Percentiles rank a stretch among this genome's conserved stretches.
Evolutionary conservation across 495 filamentous ascomycete genomes (phyloP).

Genomic region (Massariosphaeria phaeospora): DNA sequence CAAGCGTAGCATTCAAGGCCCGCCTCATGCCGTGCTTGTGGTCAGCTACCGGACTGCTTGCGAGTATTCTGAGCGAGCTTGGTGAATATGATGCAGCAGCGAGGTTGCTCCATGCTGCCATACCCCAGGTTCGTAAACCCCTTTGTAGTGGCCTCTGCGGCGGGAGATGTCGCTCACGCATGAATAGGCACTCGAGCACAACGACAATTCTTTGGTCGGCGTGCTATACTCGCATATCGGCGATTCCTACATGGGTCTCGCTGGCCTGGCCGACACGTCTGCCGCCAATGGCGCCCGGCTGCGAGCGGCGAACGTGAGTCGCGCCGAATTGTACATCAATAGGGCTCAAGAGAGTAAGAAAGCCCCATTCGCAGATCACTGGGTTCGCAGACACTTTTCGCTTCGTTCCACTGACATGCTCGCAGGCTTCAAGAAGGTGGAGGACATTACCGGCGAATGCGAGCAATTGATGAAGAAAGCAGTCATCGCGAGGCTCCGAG

Average conservation of each 20-base stretch:
- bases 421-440: constrained; percentile 62
- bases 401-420: constrained; percentile 12
- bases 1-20: constrained; percentile 67
- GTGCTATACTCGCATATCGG: constrained; percentile 69
- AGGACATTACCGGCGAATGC: constrained; percentile 69
- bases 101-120: constrained; percentile 62
- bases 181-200: constrained; percentile 60
- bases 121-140: constrained; percentile 57
- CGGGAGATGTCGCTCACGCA: neutral
- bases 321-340: constrained; percentile 30
- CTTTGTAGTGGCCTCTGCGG: neutral
- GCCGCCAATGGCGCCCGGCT: constrained; percentile 15
- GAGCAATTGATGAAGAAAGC: constrained; percentile 86
- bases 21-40: constrained; percentile 69
- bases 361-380: too few species aligned
- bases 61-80: constrained; percentile 63
- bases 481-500: constrained; percentile 68
- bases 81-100: constrained; percentile 69
- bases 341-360: constrained; percentile 30
- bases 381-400: too few species aligned
- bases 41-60: constrained; percentile 66
- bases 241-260: constrained; percentile 80
- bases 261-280: constrained; percentile 47
- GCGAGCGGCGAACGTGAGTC: constrained; percentile 27
- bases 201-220: constrained; percentile 59